A percentile compares a stretch with the other conserved stretches of the same genome.
Conservation (phyloP, 2,329 filamentous ascomycete genomes). For the Trichoderma sp. region DNA sequence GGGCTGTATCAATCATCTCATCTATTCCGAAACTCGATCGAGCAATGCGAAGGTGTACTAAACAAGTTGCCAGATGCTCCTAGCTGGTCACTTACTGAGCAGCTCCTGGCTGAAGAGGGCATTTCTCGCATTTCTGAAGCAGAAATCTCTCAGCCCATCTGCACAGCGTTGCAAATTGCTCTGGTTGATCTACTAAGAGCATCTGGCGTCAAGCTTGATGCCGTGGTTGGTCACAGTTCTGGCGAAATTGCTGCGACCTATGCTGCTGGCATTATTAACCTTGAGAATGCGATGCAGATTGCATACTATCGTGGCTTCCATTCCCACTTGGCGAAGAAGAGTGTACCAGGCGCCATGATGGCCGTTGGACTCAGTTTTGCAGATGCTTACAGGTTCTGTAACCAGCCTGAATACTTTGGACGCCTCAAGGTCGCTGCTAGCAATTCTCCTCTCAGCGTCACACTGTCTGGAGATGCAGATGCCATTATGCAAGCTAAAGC, state of each 20-base stretch:
- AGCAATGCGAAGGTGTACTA: neutral
- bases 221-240: conserved; percentile 29
- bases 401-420: too few species aligned
- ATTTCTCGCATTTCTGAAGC: conserved; percentile 24
- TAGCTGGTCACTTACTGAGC: neutral
- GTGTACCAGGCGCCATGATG: conserved; percentile 24
- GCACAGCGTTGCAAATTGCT: conserved; percentile 28
- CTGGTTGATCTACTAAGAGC: conserved; percentile 25
- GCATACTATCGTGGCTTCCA: conserved; percentile 27
- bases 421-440: neutral
- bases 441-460: neutral
- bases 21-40: neutral
- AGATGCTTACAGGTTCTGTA: conserved; percentile 1
- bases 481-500: too few species aligned
- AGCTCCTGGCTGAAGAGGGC: neutral
- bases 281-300: conserved; percentile 24
- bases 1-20: neutral
- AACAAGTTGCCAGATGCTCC: neutral
- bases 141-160: conserved; percentile 25
- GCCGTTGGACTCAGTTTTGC: conserved; percentile 17
- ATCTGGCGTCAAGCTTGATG: conserved; percentile 18
- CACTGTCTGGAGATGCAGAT: neutral
- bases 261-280: neutral
- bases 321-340: conserved; percentile 19
- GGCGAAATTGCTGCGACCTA: conserved; percentile 41